Conservation (phyloP, 108 stramenopile genomes). For the Skeletonema grethae region DNA sequence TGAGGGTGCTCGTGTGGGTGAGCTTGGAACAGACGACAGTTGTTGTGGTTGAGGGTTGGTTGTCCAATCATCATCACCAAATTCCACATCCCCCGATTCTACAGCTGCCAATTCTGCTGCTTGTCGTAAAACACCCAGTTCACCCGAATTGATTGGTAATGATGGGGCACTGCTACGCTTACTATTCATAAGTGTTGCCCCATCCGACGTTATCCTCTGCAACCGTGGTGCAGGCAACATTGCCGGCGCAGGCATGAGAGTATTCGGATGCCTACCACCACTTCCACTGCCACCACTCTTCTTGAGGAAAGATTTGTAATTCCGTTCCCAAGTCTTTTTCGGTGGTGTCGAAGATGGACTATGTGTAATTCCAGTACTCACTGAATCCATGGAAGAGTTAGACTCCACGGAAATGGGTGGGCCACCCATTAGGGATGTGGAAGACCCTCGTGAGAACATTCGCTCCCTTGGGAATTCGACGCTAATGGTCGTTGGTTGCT, state of each 20-base stretch:
- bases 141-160: neutral
- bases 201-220: neutral
- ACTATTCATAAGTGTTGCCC: neutral
- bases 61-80: neutral
- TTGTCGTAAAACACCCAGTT: too few relatives aligned
- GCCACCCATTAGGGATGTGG: neutral
- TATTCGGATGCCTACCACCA: neutral
- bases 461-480: neutral
- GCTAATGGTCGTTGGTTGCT: neutral
- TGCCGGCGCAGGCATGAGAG: neutral
- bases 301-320: slow-evolving; percentile 58
- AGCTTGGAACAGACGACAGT: neutral
- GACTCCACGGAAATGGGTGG: slow-evolving; percentile 1
- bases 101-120: neutral
- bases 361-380: slow-evolving; percentile 25
- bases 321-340: slow-evolving; percentile 68
- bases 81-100: neutral
- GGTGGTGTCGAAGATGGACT: slow-evolving; percentile 54
- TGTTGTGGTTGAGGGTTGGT: neutral
- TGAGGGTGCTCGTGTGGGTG: neutral
- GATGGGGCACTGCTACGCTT: neutral
- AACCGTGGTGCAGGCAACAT: neutral
- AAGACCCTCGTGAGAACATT: neutral
- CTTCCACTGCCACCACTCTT: neutral
- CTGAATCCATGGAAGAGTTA: slow-evolving; percentile 41